A percentile compares a stretch with the other conserved stretches of the same genome.
phyloP scores from a whole-genome alignment of 306 rosid species.

The Bauhinia variegata region DNA sequence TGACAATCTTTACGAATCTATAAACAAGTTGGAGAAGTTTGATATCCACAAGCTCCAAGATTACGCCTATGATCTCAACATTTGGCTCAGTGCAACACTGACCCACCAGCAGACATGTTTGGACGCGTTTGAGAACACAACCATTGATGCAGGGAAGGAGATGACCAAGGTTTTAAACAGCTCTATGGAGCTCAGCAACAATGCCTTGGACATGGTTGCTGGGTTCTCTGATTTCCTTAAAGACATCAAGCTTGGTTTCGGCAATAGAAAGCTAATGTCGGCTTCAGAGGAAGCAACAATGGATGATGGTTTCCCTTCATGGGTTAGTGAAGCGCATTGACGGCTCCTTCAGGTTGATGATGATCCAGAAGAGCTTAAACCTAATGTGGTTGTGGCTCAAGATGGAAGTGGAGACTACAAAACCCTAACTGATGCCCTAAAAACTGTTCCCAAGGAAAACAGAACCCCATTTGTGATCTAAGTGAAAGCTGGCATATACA shows the following conservation, averaged over 20 bases:
- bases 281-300: conserved; percentile 31
- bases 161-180: conserved; percentile 52
- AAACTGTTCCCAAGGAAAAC: conserved; percentile 49
- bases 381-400: conserved; percentile 64
- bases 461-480: conserved; percentile 60
- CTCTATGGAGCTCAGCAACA: conserved; percentile 54
- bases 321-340: conserved; percentile 43
- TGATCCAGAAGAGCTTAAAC: background rate
- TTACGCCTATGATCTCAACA: conserved; percentile 54
- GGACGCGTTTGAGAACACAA: conserved; percentile 60
- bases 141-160: conserved; percentile 45
- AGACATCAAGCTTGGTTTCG: background rate
- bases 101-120: conserved; percentile 68
- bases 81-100: conserved; percentile 67
- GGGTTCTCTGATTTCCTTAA: conserved; percentile 25
- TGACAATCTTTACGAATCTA: too few species aligned
- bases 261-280: too few species aligned
- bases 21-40: conserved; percentile 36
- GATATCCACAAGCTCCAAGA: conserved; percentile 41
- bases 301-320: conserved; percentile 38
- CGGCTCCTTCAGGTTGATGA: conserved; percentile 29
- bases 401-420: conserved; percentile 68
- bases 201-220: conserved; percentile 65
- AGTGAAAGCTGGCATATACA: conserved; percentile 67
- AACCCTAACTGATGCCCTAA: conserved; percentile 60